Percentiles rank a stretch among this genome's conserved stretches.
phyloP scores from a whole-genome alignment of 2,329 filamentous ascomycete species.

The Trichoderma sp. region DNA sequence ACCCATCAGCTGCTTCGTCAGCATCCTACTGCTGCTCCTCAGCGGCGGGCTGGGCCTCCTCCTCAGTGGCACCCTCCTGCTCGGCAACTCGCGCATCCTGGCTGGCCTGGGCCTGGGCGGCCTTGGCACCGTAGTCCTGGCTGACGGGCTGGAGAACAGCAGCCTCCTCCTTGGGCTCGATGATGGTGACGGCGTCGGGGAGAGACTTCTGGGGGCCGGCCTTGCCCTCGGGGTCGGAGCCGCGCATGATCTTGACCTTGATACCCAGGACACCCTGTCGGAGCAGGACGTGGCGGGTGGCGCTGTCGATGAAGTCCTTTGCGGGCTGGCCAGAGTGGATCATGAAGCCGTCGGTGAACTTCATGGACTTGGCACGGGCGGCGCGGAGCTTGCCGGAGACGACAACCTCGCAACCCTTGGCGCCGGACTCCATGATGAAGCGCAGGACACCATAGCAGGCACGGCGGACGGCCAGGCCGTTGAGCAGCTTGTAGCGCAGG shows the following conservation, averaged over 20 bases:
- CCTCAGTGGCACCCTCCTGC: constrained; percentile 58
- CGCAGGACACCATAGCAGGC: constrained; percentile 99
- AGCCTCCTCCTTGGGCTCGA: constrained; percentile 99
- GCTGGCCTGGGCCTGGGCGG: constrained; percentile 65
- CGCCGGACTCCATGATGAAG: constrained; percentile 99
- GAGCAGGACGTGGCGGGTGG: constrained; percentile 98
- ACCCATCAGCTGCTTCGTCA: neutral
- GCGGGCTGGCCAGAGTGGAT: constrained; percentile 99
- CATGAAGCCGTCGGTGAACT: constrained; percentile 99
- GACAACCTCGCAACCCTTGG: constrained; percentile 99
- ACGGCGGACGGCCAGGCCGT: constrained; percentile 97
- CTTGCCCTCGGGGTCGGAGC: constrained; percentile 99
- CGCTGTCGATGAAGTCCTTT: constrained; percentile 98
- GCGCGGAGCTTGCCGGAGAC: constrained; percentile 99
- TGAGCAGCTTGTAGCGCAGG: constrained; percentile 99
- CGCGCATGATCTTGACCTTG: constrained; percentile 99
- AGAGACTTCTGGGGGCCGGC: constrained; percentile 95
- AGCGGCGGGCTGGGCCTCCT: constrained; percentile 54
- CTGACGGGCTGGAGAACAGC: constrained; percentile 91
- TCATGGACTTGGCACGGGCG: constrained; percentile 99
- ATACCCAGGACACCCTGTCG: constrained; percentile 99
- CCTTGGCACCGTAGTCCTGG: constrained; percentile 99
- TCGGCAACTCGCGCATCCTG: constrained; percentile 63
- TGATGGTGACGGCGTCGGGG: constrained; percentile 98
- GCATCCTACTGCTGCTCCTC: constrained; percentile 45